Evolutionary conservation across 163 green algal genomes (phyloP).

Genomic region (Volvox carteri): DNA sequence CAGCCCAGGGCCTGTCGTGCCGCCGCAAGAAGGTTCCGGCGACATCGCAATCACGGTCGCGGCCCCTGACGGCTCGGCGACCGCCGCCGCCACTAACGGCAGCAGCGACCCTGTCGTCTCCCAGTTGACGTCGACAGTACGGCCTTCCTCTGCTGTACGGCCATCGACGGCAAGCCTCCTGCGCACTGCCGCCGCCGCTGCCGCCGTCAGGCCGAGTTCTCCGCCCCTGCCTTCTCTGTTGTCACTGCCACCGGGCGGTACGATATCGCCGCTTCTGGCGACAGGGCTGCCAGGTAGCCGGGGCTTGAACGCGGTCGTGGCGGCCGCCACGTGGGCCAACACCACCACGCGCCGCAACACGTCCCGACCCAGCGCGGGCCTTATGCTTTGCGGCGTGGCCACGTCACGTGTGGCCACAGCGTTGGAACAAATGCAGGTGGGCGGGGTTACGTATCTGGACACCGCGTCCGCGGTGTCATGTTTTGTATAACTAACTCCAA

Average conservation of each 20-base stretch:
- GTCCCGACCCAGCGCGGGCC: not conserved
- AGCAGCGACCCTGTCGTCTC: not conserved
- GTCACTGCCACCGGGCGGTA: not conserved
- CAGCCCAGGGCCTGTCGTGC: not conserved
- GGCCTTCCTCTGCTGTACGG: not conserved
- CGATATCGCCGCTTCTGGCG: not conserved
- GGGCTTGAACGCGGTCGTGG: not conserved
- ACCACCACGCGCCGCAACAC: not conserved
- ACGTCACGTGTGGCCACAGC: not conserved
- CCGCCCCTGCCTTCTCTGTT: not conserved
- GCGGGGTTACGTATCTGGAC: too few relatives aligned
- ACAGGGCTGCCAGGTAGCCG: not conserved
- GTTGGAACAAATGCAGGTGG: constrained; percentile 41
- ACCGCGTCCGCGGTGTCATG: too few relatives aligned
- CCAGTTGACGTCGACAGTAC: not conserved
- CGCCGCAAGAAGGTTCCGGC: not conserved
- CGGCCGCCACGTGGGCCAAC: not conserved
- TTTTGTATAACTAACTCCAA: too few relatives aligned
- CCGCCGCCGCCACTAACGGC: not conserved
- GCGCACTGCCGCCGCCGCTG: too few relatives aligned
- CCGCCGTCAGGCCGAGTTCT: not conserved
- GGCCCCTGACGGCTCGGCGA: not conserved
- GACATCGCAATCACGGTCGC: not conserved
- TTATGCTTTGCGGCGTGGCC: constrained; percentile 37
- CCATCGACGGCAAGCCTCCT: not conserved